Percentiles rank a stretch among this genome's conserved stretches.
Evolutionary conservation across 1,284 basidiomycete species (phyloP).

Genomic region (Trichosporon faecale): DNA sequence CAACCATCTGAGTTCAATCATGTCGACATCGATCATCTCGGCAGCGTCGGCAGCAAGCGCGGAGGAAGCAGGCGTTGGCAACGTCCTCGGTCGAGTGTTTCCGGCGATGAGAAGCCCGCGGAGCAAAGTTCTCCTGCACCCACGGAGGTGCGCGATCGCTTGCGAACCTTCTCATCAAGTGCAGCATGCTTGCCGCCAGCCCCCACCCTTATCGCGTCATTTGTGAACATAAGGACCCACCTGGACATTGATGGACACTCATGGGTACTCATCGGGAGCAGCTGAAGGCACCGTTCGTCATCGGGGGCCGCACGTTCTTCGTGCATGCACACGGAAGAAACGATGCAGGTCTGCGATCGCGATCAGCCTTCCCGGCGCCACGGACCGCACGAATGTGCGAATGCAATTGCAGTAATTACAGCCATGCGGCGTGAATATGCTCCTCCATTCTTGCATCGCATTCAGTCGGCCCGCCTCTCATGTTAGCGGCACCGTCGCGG

Average conservation of each 20-base stretch:
- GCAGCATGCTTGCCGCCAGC: background rate
- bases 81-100: background rate
- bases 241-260: background rate
- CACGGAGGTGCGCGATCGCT: background rate
- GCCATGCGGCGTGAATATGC: background rate
- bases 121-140: background rate
- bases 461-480: background rate
- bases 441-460: background rate
- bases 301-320: background rate
- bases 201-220: background rate
- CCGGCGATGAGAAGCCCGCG: background rate
- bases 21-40: background rate
- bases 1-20: background rate
- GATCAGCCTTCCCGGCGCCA: background rate
- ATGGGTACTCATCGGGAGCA: background rate
- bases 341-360: background rate
- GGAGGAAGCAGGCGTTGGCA: background rate
- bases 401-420: background rate
- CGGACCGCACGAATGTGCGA: background rate
- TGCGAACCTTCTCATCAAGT: background rate
- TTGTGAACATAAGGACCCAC: background rate
- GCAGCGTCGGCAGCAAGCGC: background rate
- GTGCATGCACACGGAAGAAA: background rate
- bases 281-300: background rate
- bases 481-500: background rate